Base-by-base conservation (phyloP, 2,329 filamentous ascomycete genomes). In the Colletotrichum coccodes region DNA sequence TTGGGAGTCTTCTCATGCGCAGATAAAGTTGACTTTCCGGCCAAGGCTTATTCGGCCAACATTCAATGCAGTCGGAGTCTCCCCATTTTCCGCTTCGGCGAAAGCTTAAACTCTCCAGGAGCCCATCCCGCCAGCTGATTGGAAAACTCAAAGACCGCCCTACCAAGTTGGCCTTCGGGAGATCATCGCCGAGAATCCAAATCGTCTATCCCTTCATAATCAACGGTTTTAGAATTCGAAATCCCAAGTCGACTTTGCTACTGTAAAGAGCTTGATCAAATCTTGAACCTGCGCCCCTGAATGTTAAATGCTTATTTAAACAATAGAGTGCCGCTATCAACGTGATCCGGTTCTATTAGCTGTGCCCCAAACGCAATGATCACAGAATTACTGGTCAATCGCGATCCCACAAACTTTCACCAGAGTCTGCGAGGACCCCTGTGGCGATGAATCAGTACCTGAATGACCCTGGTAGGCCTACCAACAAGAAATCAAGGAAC, bases 1-100 rank as follows among this genome's bases (percentile, higher is more conserved):
- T 53, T 16, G 34, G 46, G 38, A 28, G 23, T 47, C 34, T 53
- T 21, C 42, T 50, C 42, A 62, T 62, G 58, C 59, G 30, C 64
- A 40, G 32, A 53, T 30, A 42, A 21, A 38, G 4, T 42, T 47
- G 44, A 32, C 23, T 50, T 60, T 62, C 18, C 16, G 18, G n/a
- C n/a, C 23, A 54, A 66, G 47, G 3, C 28, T 47, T 62, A 52
- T 21, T 28, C 44, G 16, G 16, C 14, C 40, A 36, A 42, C 23
- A 42, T 28, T 62, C 58, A 57, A 58, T 53, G 50, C 59, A 32
- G 16, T 21, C 6, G 16, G 38, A 32, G 8, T 46, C 18, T 36
- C 36, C 36, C 46, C 30, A 34, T 34, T 26, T 58, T 23, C 50
- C 50, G 23, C 32, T 36, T 18, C 16, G 23, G 23, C 14, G 23